These are phyloP conservation scores for Citrus glauca DNA, from an alignment of 345 rosid species.

Conservation along the genomic window DNA sequence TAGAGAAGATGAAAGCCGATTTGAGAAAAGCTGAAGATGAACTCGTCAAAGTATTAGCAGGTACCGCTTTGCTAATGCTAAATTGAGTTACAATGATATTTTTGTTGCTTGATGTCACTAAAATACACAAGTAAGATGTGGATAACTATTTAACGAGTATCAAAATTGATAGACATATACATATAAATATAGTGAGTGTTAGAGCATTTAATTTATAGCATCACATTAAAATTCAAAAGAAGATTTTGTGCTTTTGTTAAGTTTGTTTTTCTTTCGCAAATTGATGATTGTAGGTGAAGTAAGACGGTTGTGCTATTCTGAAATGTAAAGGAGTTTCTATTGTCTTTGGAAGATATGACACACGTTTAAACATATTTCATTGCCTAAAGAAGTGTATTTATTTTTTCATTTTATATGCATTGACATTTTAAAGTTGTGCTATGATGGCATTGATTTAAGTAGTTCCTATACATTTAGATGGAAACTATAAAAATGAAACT, in stretches of 20 bases:
- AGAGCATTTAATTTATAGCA: background rate
- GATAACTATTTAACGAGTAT: background rate
- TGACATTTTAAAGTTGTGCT: background rate
- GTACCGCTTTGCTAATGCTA: constrained; percentile 22
- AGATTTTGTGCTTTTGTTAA: background rate
- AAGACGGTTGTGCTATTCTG: background rate
- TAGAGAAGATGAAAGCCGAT: constrained; percentile 47
- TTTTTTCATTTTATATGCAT: background rate
- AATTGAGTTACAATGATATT: background rate
- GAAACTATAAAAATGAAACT: background rate
- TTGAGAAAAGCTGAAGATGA: constrained; percentile 82
- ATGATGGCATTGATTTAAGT: background rate
- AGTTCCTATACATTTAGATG: background rate
- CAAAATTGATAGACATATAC: no score
- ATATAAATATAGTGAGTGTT: background rate
- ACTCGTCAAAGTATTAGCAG: constrained; percentile 72
- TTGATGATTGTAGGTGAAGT: background rate
- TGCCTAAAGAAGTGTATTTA: background rate
- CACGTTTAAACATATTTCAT: background rate
- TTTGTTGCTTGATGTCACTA: background rate
- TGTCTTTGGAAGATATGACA: background rate
- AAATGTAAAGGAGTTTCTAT: background rate
- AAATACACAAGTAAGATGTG: background rate
- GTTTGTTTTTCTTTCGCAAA: background rate
- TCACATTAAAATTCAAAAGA: background rate